A percentile compares a stretch with the other conserved stretches of the same genome.
Conservation (phyloP, 768 basidiomycete species). For the Termitomyces sp. region DNA sequence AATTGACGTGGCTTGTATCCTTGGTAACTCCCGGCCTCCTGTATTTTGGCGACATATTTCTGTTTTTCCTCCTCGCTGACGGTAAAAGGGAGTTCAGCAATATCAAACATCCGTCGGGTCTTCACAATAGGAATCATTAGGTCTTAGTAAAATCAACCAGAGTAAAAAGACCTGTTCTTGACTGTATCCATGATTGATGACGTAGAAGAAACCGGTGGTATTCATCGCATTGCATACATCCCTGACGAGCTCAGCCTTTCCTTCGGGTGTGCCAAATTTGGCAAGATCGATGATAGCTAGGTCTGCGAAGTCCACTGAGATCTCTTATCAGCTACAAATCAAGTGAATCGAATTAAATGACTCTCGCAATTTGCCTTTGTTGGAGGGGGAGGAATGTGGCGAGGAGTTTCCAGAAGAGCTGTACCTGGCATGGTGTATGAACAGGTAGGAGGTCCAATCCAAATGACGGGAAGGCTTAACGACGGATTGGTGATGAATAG, state of each 20-base stretch:
- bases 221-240: slow-evolving; percentile 45
- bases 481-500: no score
- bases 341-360: background rate
- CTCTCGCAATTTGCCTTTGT: slow-evolving; percentile 14
- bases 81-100: slow-evolving; percentile 38
- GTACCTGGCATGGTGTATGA: slow-evolving; percentile 26
- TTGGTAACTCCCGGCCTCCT: slow-evolving; percentile 39
- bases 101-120: slow-evolving; percentile 41
- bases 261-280: slow-evolving; percentile 33
- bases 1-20: slow-evolving; percentile 25
- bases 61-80: slow-evolving; percentile 37
- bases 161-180: slow-evolving; percentile 30
- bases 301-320: slow-evolving; percentile 38
- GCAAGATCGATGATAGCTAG: slow-evolving; percentile 52
- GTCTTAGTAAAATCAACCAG: background rate
- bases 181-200: slow-evolving; percentile 46
- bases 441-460: background rate
- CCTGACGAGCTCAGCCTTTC: slow-evolving; percentile 31
- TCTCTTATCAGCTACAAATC: background rate
- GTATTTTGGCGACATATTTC: slow-evolving; percentile 27
- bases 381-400: slow-evolving; percentile 23
- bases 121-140: slow-evolving; percentile 10
- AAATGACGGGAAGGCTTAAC: no score
- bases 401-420: slow-evolving; percentile 31
- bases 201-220: slow-evolving; percentile 42